Conservation (phyloP, 2,329 filamentous ascomycete species). For the Trichoderma aggressivum region DNA sequence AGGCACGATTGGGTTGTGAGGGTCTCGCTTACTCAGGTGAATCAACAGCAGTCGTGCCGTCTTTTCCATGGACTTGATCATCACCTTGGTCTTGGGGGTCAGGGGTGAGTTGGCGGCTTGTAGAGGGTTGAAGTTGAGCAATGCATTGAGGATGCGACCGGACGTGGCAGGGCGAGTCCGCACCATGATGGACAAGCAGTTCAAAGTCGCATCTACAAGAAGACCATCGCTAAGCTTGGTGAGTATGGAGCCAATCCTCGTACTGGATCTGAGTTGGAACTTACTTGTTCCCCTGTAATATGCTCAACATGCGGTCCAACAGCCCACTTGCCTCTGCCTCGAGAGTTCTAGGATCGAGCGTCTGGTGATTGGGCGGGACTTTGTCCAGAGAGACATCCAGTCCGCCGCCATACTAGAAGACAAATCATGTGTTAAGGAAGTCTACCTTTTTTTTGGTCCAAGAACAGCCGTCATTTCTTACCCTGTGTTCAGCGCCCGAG, state of each 20-base stretch:
- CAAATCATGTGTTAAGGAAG: slow-evolving; percentile 24
- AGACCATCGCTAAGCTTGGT: slow-evolving; percentile 67
- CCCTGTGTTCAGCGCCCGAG: slow-evolving; percentile 74
- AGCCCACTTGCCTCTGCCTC: slow-evolving; percentile 92
- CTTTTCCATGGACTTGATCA: slow-evolving; percentile 91
- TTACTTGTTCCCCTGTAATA: slow-evolving; percentile 83
- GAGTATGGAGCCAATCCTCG: neutral
- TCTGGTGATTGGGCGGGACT: slow-evolving; percentile 76
- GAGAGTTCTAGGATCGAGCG: slow-evolving; percentile 74
- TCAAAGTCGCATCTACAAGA: slow-evolving; percentile 85
- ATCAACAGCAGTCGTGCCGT: slow-evolving; percentile 81
- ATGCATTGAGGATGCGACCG: slow-evolving; percentile 78
- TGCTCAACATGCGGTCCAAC: slow-evolving; percentile 79
- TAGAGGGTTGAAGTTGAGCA: slow-evolving; percentile 89
- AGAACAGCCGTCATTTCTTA: slow-evolving; percentile 45
- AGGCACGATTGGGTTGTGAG: slow-evolving; percentile 68
- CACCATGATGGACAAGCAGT: slow-evolving; percentile 78
- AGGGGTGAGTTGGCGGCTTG: slow-evolving; percentile 73
- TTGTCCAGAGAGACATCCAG: slow-evolving; percentile 81
- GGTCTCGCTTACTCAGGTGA: slow-evolving; percentile 82
- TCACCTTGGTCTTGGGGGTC: slow-evolving; percentile 74
- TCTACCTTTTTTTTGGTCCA: neutral
- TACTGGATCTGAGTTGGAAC: slow-evolving; percentile 27
- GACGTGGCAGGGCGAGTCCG: slow-evolving; percentile 76
- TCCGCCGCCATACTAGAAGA: slow-evolving; percentile 42